phyloP scores from a whole-genome alignment of 306 rosid species.

The Astragalus membranaceus region DNA sequence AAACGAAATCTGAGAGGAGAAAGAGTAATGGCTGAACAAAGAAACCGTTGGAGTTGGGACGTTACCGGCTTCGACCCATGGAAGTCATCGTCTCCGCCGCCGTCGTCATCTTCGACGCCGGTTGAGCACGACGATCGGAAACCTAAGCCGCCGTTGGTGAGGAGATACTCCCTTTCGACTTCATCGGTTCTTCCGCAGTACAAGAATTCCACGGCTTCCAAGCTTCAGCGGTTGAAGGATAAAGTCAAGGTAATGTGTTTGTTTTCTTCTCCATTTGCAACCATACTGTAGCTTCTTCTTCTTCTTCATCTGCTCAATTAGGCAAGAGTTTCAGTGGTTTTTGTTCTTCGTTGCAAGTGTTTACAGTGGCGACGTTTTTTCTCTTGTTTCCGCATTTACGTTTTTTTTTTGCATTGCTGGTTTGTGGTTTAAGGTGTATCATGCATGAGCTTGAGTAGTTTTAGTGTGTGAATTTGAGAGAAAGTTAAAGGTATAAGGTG shows the following conservation, averaged over 20 bases:
- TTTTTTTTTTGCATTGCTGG: background rate
- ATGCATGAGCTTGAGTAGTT: background rate
- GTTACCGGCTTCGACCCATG: conserved; percentile 88
- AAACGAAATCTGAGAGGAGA: conserved; percentile 15
- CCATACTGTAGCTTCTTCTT: background rate
- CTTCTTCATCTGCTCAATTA: background rate
- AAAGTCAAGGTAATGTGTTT: conserved; percentile 59
- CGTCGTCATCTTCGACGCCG: conserved; percentile 29
- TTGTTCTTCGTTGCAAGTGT: background rate
- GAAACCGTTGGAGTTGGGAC: conserved; percentile 97
- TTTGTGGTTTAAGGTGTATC: conserved; percentile 4
- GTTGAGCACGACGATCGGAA: conserved; percentile 46
- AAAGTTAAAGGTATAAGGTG: background rate
- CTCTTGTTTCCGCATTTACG: conserved; percentile 8
- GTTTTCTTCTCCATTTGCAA: conserved; percentile 1
- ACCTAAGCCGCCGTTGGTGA: conserved; percentile 46
- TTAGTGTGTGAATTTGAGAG: background rate
- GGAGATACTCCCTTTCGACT: conserved; percentile 74
- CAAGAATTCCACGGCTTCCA: conserved; percentile 39
- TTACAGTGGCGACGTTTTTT: background rate
- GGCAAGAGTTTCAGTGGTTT: background rate
- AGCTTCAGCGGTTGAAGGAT: conserved; percentile 68
- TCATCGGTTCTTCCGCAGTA: conserved; percentile 54
- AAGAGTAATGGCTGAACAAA: conserved; percentile 64
- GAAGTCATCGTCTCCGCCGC: conserved; percentile 39